Evolutionary conservation across 352 stramenopile genomes (phyloP), one percentile per base, ranked within the genome.

Genomic region (Phytophthora constricta): DNA sequence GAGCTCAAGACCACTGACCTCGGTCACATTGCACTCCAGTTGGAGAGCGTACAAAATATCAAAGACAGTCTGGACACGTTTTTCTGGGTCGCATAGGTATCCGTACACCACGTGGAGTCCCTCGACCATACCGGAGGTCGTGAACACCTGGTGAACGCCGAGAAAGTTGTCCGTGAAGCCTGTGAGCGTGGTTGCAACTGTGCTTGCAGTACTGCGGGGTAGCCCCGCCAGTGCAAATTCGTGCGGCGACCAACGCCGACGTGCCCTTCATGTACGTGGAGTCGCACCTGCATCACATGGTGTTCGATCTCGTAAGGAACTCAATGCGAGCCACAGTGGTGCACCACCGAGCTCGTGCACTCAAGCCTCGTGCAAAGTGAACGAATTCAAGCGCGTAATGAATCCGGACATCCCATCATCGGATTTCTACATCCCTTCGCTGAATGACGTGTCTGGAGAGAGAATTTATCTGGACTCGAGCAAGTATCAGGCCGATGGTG

Each of bases 131-230:
- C 41, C 4, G 41, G 41, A 5, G 41, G 41, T 7, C 41, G 41
- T 23, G 41, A 23, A 17, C 41, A 47, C 41, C 41, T 47, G 5
- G 41, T 47, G 41, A 47, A 47, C 17, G 41, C 41, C 2, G 41
- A 47, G 19, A n/a, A 47, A 20, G 9, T 23, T 47, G 41, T 47
- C 4, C 41, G 41, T 23, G 41, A 47, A 23, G 41, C 41, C 3
- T 47, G 41, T 10, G 41, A 47, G 22, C 41, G n/a, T 23, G 41
- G 14, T 23, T 3, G 41, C 5, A 47, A 47, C 9, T 47, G 41
- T 47, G 41, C 22, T 11, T 47, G 41, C 41, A 47, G 41, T 47
- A 47, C 41, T 47, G 41, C 16, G 41, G 41, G 19, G 41, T 47
- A 3, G 41, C 41, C n/a, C 41, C 41, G n/a, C 41, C 41, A 20